Conservation (phyloP, 148 eudicot species). For the Amaranthus hypochondriacus region DNA sequence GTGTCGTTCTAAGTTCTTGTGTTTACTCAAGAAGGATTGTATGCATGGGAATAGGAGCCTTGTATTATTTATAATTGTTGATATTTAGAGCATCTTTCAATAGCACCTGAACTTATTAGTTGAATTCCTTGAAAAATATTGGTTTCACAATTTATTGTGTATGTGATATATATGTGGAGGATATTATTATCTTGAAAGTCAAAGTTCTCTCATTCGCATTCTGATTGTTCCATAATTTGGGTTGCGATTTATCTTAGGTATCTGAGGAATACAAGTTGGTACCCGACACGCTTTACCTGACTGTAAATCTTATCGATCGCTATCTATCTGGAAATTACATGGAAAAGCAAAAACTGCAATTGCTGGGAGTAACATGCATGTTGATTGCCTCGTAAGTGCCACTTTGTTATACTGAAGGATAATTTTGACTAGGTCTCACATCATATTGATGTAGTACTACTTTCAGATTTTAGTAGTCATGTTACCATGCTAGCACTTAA, state of each 20-base stretch:
- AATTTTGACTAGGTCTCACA: neutral
- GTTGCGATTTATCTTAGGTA: slow-evolving; percentile 40
- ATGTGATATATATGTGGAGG: neutral
- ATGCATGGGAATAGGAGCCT: neutral
- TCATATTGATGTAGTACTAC: neutral
- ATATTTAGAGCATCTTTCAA: neutral
- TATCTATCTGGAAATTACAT: slow-evolving; percentile 66
- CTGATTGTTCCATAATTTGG: neutral
- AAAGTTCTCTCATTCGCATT: neutral
- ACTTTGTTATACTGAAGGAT: neutral
- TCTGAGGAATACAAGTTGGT: slow-evolving; percentile 81
- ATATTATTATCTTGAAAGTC: neutral
- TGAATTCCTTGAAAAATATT: neutral
- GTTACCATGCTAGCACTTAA: neutral
- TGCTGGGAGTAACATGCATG: slow-evolving; percentile 93
- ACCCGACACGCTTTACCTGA: slow-evolving; percentile 87
- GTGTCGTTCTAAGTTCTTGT: neutral
- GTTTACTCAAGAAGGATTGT: neutral
- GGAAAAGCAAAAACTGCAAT: slow-evolving; percentile 78
- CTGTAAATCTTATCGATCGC: slow-evolving; percentile 77
- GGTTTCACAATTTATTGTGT: neutral
- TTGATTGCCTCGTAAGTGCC: slow-evolving; percentile 89
- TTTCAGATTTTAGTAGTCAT: neutral
- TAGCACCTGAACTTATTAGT: neutral
- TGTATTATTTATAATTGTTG: neutral